Percentiles rank a stretch among this genome's conserved stretches.
Evolutionary conservation across 202 grass and related monocot genomes (phyloP).

Genomic region (Sporobolus alterniflorus): DNA sequence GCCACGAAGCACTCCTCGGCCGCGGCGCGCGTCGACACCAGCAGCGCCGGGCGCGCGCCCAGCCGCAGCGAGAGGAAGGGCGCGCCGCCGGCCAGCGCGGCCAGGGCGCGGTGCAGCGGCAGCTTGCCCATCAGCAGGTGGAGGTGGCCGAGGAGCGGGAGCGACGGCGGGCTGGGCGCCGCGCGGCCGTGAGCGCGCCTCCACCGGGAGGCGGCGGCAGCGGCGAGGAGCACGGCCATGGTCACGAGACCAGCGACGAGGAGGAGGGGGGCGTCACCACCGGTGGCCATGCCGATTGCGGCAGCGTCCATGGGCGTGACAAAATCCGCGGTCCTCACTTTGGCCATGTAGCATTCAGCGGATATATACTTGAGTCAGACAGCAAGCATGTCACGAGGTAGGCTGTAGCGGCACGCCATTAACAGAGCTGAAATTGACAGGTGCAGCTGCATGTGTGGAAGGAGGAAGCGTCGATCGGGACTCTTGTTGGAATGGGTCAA

Average conservation of each 20-base stretch:
- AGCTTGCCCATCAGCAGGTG: slow-evolving; percentile 56
- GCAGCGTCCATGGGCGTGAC: slow-evolving; percentile 20
- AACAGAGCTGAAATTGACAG: too few relatives aligned
- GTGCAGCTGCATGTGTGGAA: too few relatives aligned
- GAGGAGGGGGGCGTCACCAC: too few relatives aligned
- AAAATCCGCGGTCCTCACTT: not conserved
- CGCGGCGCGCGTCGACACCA: slow-evolving; percentile 38
- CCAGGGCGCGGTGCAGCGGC: slow-evolving; percentile 52
- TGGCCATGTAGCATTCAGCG: too few relatives aligned
- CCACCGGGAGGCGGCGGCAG: not conserved
- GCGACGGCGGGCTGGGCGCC: slow-evolving; percentile 48
- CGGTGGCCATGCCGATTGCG: not conserved
- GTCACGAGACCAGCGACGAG: not conserved
- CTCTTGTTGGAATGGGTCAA: too few relatives aligned
- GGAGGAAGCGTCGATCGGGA: too few relatives aligned
- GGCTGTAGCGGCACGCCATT: too few relatives aligned
- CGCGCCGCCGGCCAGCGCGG: slow-evolving; percentile 15
- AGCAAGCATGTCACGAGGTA: too few relatives aligned
- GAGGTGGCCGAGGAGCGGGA: slow-evolving; percentile 69
- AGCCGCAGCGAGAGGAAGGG: slow-evolving; percentile 42
- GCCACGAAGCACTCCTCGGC: slow-evolving; percentile 66
- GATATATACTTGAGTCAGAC: too few relatives aligned
- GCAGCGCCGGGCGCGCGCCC: slow-evolving; percentile 46
- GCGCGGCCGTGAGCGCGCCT: not conserved
- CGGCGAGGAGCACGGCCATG: not conserved